Evolutionary conservation across 2,329 filamentous ascomycete genomes (phyloP).

Genomic region (Aspergillus persii): DNA sequence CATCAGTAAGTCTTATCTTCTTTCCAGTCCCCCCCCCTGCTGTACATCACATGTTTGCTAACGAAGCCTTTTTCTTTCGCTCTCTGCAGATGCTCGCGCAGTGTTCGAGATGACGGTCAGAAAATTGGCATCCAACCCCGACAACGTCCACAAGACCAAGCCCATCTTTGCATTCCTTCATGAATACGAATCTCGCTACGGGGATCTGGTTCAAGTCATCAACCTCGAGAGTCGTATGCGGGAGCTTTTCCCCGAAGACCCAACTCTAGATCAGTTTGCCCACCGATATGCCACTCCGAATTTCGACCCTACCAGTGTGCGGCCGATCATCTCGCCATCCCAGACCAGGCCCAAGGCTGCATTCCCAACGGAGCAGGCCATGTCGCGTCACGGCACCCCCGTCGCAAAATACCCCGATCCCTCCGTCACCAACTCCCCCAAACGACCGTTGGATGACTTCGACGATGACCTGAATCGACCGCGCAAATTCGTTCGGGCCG

Average conservation of each 20-base stretch:
- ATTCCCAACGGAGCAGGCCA: slow-evolving; percentile 22
- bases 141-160: slow-evolving; percentile 72
- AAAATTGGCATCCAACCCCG: slow-evolving; percentile 73
- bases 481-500: slow-evolving; percentile 83
- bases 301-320: slow-evolving; percentile 80
- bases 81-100: slow-evolving; percentile 74
- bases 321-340: slow-evolving; percentile 77
- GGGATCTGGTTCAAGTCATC: slow-evolving; percentile 84
- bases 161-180: slow-evolving; percentile 89
- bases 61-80: background rate
- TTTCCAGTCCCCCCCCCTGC: background rate
- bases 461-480: slow-evolving; percentile 71
- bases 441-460: slow-evolving; percentile 67
- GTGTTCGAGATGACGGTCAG: slow-evolving; percentile 95
- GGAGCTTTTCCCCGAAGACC: slow-evolving; percentile 88
- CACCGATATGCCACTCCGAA: slow-evolving; percentile 69
- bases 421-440: slow-evolving; percentile 44
- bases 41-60: slow-evolving; percentile 8
- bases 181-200: slow-evolving; percentile 90
- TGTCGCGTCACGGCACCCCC: slow-evolving; percentile 35
- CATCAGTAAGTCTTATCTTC: slow-evolving; percentile 65
- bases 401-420: slow-evolving; percentile 35
- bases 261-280: slow-evolving; percentile 70
- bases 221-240: slow-evolving; percentile 91
- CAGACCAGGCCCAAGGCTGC: slow-evolving; percentile 68